Percentiles rank a stretch among this genome's conserved stretches.
Conservation (phyloP, 164 flowering plant genomes). For the Vitis riparia region DNA sequence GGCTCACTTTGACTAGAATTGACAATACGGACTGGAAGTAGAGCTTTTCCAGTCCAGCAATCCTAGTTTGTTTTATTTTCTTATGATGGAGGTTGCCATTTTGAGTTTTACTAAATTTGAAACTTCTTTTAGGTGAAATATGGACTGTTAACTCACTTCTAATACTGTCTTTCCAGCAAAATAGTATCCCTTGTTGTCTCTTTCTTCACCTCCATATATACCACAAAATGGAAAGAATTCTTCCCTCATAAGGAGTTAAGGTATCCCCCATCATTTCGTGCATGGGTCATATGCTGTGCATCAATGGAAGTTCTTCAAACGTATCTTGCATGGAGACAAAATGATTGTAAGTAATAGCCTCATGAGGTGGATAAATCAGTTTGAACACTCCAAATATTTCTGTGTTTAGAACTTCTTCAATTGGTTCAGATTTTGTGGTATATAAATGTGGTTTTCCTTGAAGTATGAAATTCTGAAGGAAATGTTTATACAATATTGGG, state of each 20-base stretch:
- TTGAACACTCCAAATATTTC: background rate
- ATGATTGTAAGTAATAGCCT: constrained; percentile 39
- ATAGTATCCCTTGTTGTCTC: constrained; percentile 37
- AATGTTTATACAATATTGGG: no score
- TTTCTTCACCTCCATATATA: constrained; percentile 35
- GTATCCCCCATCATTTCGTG: constrained; percentile 47
- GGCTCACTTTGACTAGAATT: no score
- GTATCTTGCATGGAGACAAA: constrained; percentile 63
- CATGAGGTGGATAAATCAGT: background rate
- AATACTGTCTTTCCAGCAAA: constrained; percentile 32
- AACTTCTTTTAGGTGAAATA: background rate
- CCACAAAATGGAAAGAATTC: constrained; percentile 40
- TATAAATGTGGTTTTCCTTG: background rate
- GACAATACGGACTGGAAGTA: no score
- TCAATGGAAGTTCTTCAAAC: constrained; percentile 55
- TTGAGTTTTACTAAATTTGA: no score
- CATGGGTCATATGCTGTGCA: constrained; percentile 47
- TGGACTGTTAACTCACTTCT: constrained; percentile 1
- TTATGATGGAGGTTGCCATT: background rate
- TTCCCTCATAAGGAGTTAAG: constrained; percentile 29
- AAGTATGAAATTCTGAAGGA: background rate
- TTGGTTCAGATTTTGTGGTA: background rate
- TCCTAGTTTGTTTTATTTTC: background rate
- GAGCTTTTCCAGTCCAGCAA: no score
- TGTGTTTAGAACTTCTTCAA: background rate